Evolutionary conservation across 192 early-diverging fungal species (phyloP).

Genomic region (Kickxella alabastrina): DNA sequence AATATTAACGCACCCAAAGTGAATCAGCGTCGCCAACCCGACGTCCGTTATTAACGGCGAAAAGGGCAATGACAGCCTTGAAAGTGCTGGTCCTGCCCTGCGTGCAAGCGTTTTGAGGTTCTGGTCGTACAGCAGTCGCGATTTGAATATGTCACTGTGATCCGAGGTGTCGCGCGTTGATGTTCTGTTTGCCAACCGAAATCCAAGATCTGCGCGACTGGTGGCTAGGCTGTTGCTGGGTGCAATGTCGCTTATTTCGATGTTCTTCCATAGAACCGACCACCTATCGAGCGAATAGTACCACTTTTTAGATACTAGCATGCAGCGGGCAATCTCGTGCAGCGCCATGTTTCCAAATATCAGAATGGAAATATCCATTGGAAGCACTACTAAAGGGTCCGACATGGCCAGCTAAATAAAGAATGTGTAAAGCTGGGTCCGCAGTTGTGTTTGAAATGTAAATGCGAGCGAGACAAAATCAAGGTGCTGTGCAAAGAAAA

Average conservation of each 20-base stretch:
- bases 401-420: slow-evolving; percentile 6
- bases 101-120: slow-evolving; percentile 18
- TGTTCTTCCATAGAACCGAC: slow-evolving; percentile 24
- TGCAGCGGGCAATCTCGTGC: slow-evolving; percentile 23
- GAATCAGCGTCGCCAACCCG: slow-evolving; percentile 14
- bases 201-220: no score
- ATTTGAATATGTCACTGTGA: background rate
- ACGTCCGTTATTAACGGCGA: slow-evolving; percentile 17
- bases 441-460: background rate
- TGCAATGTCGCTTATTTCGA: slow-evolving; percentile 16
- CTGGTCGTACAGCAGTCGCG: slow-evolving; percentile 8
- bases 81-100: slow-evolving; percentile 32
- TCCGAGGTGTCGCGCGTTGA: background rate
- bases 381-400: slow-evolving; percentile 21
- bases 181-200: no score
- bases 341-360: slow-evolving; percentile 33
- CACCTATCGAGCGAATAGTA: slow-evolving; percentile 17
- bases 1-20: slow-evolving; percentile 26
- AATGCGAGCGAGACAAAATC: no score
- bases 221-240: background rate
- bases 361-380: slow-evolving; percentile 18
- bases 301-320: slow-evolving; percentile 38
- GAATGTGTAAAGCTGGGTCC: background rate
- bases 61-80: slow-evolving; percentile 15
- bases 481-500: background rate